Base-by-base conservation (phyloP, 140 eudicot genomes). In the Eryngium alpinum region DNA sequence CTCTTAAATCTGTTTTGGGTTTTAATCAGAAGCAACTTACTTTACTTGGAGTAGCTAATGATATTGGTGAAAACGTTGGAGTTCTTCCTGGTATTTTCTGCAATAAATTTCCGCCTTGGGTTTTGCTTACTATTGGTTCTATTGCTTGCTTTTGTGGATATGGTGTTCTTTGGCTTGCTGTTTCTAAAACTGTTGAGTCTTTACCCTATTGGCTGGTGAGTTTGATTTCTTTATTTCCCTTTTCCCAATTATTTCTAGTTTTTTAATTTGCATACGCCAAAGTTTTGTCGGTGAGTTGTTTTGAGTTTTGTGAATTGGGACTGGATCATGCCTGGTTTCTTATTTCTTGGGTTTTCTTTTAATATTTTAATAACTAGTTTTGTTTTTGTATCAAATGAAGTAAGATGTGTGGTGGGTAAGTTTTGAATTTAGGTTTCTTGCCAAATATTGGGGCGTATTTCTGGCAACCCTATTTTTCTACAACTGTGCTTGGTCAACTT, bases 131-230 rank as follows among this genome's bases (percentile, higher is more conserved):
- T 11, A 49, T 87, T 52, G 92, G 92, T 18, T 72, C 90, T 69
- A 18, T 81, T 51, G 80, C 81, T 78, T 85, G 87, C 27, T 84
- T 90, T 31, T 67, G 67, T 27, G 93, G 91, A 25, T 90, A 90
- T 87, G 91, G 93, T 4, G 85, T 90, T 69, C 83, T 90, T 38
- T 90, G 93, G 93, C 93, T 90, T 62, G 87, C 87, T 60, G 79
- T 86, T 29, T 81, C 81, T 33, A 72, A 81, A 10, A 87, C 91
- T 44, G 83, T 90, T 24, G 69, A 70, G 5, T 33, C 62, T 32
- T 73, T 87, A 83, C 91, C 93, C 78, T 90, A 77, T 60, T 90
- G 88, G 89, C 75, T 90, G 91, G 93, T 90, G 43, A 82, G 78
- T 72, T 46, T 2, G 24, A 18, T 63, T 49, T 16, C 21, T 28